Conservation (phyloP, 75 land plant genomes). For the Adiantum capillusveneris region DNA sequence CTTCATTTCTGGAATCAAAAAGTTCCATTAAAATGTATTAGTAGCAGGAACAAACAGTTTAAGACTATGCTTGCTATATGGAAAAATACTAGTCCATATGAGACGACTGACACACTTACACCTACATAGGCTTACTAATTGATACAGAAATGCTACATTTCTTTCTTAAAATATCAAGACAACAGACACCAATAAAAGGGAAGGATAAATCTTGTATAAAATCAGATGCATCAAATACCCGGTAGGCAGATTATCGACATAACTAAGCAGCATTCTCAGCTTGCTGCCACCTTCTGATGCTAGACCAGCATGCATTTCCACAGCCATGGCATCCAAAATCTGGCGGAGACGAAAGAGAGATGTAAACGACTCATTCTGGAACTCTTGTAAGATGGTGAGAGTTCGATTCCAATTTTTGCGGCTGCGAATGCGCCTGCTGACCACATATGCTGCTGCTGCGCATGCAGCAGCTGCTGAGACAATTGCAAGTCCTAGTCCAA, state of each 20-base stretch:
- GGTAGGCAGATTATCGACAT: slow-evolving; percentile 67
- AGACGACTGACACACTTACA: too few species aligned
- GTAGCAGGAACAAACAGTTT: not conserved
- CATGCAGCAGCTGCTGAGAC: slow-evolving; percentile 68
- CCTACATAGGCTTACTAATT: too few species aligned
- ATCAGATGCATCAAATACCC: slow-evolving; percentile 46
- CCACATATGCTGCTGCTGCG: slow-evolving; percentile 59
- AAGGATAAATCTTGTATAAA: not conserved
- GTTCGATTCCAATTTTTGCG: slow-evolving; percentile 50
- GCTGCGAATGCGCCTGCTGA: slow-evolving; percentile 43
- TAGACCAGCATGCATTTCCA: slow-evolving; percentile 98
- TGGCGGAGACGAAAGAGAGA: slow-evolving; percentile 54
- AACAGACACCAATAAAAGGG: not conserved
- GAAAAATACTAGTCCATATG: too few species aligned
- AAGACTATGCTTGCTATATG: too few species aligned
- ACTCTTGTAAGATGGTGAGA: slow-evolving; percentile 48
- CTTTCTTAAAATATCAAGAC: not conserved
- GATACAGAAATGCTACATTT: not conserved
- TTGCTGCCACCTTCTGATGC: slow-evolving; percentile 96
- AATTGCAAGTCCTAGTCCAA: slow-evolving; percentile 47
- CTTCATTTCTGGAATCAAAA: slow-evolving; percentile 14
- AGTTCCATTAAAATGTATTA: not conserved
- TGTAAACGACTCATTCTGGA: slow-evolving; percentile 60
- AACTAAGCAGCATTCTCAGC: slow-evolving; percentile 91
- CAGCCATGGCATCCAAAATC: slow-evolving; percentile 92